Percentiles rank a stretch among this genome's conserved stretches.
Conservation (phyloP, 768 basidiomycete species). For the Pisolithus marmoratus region DNA sequence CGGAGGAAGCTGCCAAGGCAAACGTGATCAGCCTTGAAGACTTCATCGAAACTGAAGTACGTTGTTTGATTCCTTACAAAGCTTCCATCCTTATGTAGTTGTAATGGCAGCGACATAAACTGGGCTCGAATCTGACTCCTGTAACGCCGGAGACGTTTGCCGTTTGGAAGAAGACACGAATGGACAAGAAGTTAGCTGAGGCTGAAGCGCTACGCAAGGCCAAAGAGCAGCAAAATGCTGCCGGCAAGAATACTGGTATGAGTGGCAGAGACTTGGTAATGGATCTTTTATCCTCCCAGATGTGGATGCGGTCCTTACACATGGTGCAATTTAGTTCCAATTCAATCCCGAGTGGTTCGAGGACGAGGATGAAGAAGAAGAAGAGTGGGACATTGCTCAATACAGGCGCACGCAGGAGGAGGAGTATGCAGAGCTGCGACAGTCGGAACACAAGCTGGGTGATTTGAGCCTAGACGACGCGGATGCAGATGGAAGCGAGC, state of each 20-base stretch:
- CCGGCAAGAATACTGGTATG: constrained; percentile 92
- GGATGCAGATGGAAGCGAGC: constrained; percentile 4
- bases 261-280: constrained; percentile 89
- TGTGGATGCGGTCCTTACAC: neutral
- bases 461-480: constrained; percentile 17
- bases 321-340: constrained; percentile 58
- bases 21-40: constrained; percentile 90
- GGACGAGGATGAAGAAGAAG: constrained; percentile 56
- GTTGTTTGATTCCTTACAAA: constrained; percentile 9
- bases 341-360: constrained; percentile 95
- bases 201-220: constrained; percentile 73
- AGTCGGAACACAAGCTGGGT: constrained; percentile 11
- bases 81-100: neutral
- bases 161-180: constrained; percentile 89
- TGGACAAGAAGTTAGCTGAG: constrained; percentile 95
- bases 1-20: constrained; percentile 86
- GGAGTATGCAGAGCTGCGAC: constrained; percentile 21
- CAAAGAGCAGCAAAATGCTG: constrained; percentile 74
- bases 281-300: constrained; percentile 10
- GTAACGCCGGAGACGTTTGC: constrained; percentile 91
- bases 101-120: constrained; percentile 78
- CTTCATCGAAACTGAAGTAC: constrained; percentile 94
- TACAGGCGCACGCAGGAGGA: constrained; percentile 44
- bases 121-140: constrained; percentile 84
- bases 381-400: constrained; percentile 52